A percentile compares a stretch with the other conserved stretches of the same genome.
These are phyloP conservation scores for Volvox carteri DNA, from an alignment of 163 green algal species.

Conservation along the genomic window DNA sequence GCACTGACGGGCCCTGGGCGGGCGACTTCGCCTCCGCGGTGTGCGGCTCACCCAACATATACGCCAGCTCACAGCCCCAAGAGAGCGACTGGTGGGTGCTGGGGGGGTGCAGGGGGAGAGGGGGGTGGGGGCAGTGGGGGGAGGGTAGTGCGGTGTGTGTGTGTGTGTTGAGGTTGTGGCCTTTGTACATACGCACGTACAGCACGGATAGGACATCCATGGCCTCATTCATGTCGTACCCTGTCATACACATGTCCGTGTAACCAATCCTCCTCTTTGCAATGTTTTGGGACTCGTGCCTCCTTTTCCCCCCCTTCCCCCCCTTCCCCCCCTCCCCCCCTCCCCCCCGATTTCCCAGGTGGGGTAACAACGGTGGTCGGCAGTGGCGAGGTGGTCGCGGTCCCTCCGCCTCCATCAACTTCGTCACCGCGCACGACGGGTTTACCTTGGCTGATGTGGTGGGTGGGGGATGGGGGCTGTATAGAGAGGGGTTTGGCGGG, in stretches of 20 bases:
- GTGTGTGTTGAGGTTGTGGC: neutral
- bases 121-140: neutral
- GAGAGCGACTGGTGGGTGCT: constrained; percentile 86
- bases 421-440: constrained; percentile 98
- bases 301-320: neutral
- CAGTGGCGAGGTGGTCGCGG: constrained; percentile 84
- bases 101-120: neutral
- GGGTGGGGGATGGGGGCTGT: neutral
- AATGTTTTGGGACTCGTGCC: no score
- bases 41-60: constrained; percentile 94
- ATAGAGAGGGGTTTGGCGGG: neutral
- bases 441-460: constrained; percentile 98
- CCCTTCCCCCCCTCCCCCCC: neutral
- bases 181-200: no score
- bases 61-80: constrained; percentile 79
- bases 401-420: constrained; percentile 95
- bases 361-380: constrained; percentile 84
- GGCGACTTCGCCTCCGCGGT: constrained; percentile 90
- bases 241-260: no score
- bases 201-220: no score
- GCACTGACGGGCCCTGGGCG: constrained; percentile 89
- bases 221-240: no score
- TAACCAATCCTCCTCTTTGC: no score
- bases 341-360: constrained; percentile 68
- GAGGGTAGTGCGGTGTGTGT: neutral